Percentiles rank a stretch among this genome's conserved stretches.
phyloP scores from a whole-genome alignment of 164 flowering plant genomes.

The Kingdonia uniflora region DNA sequence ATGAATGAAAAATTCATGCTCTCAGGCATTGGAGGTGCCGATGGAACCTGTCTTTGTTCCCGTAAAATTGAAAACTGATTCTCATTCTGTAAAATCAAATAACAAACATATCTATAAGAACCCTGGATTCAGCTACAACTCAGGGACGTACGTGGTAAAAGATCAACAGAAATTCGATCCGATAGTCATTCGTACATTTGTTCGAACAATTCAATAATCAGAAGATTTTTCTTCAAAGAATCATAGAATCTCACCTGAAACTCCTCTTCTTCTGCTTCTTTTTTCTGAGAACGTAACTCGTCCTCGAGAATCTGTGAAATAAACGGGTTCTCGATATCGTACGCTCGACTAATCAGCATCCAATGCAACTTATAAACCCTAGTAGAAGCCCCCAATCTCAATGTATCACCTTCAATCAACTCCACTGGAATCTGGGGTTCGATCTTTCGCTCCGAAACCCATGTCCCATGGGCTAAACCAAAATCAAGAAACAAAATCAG shows the following conservation, averaged over 20 bases:
- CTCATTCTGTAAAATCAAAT: constrained; percentile 10
- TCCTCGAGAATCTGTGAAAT: constrained; percentile 18
- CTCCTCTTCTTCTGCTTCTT: constrained; percentile 5
- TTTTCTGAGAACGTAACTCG: constrained; percentile 11
- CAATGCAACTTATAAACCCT: constrained; percentile 73
- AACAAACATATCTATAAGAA: no score
- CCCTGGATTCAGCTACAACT: no score
- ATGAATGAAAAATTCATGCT: constrained; percentile 11
- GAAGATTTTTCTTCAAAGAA: no score
- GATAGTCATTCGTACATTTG: no score
- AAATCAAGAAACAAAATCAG: constrained; percentile 3
- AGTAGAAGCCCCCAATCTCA: constrained; percentile 71
- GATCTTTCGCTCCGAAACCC: constrained; percentile 65
- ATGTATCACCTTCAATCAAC: constrained; percentile 60
- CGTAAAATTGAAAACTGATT: constrained; percentile 2
- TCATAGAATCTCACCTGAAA: constrained; percentile 27
- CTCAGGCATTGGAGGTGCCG: constrained; percentile 34
- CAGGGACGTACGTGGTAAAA: no score
- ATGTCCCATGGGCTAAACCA: constrained; percentile 75
- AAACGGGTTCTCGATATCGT: constrained; percentile 41
- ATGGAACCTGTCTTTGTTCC: constrained; percentile 14
- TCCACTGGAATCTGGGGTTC: constrained; percentile 41
- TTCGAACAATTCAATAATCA: no score
- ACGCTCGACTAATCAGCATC: constrained; percentile 52
- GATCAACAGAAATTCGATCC: no score